Conservation (phyloP, 2,329 filamentous ascomycete species). For the Fusarium sp. region DNA sequence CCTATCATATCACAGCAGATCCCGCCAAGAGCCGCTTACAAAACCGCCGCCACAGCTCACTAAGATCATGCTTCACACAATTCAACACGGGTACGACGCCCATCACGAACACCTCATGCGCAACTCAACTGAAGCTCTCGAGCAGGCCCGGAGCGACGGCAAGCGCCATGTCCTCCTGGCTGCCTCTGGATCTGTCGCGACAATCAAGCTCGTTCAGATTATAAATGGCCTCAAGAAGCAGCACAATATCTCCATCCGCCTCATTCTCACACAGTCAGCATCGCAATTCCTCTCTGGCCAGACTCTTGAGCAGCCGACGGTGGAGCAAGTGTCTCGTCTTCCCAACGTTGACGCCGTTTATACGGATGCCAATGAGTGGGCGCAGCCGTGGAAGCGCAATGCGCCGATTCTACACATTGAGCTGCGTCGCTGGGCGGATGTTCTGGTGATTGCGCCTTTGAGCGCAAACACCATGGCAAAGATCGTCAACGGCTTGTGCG, state of each 20-base stretch:
- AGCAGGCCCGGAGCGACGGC: constrained; percentile 55
- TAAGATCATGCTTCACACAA: constrained; percentile 44
- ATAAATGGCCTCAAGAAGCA: constrained; percentile 68
- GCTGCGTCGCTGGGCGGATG: constrained; percentile 81
- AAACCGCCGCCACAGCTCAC: constrained; percentile 3
- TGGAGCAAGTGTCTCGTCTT: constrained; percentile 71
- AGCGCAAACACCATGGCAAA: constrained; percentile 91
- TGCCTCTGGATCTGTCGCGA: constrained; percentile 77
- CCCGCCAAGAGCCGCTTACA: constrained; percentile 16
- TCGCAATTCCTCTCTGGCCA: constrained; percentile 83
- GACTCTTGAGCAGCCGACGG: constrained; percentile 80
- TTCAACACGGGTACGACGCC: constrained; percentile 42
- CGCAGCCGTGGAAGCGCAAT: constrained; percentile 81
- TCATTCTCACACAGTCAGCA: constrained; percentile 84
- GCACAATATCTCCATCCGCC: constrained; percentile 80
- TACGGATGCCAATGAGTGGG: constrained; percentile 89
- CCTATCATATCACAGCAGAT: constrained; percentile 21
- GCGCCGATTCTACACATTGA: constrained; percentile 92
- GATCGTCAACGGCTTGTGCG: constrained; percentile 82
- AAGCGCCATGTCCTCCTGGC: constrained; percentile 62
- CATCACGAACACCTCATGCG: constrained; percentile 45
- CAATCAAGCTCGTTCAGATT: constrained; percentile 85
- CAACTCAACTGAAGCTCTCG: constrained; percentile 53
- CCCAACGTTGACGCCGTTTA: constrained; percentile 87
- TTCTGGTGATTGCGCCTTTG: constrained; percentile 85